Conservation (phyloP, 1,139 yeast genomes). For the Nakaseomyces delphensis region DNA sequence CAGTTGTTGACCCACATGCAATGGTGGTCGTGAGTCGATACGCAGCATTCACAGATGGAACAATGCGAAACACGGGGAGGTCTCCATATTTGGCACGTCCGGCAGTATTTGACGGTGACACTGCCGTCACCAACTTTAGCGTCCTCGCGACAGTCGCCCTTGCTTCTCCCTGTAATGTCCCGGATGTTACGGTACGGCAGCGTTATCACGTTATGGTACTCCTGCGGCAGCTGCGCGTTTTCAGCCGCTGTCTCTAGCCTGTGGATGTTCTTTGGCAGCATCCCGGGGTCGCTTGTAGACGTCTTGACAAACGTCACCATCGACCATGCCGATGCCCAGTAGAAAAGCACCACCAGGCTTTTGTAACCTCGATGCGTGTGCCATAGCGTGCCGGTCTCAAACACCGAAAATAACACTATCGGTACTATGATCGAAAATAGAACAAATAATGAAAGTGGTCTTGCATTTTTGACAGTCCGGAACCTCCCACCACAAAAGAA, state of each 20-base stretch:
- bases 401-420: conserved; percentile 43
- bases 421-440: conserved; percentile 38
- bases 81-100: conserved; percentile 56
- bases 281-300: conserved; percentile 61
- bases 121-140: conserved; percentile 19
- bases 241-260: conserved; percentile 30
- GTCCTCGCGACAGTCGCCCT: conserved; percentile 7
- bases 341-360: conserved; percentile 47
- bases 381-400: conserved; percentile 32
- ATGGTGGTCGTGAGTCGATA: conserved; percentile 63
- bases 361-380: conserved; percentile 40
- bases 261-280: conserved; percentile 61
- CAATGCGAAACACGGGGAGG: conserved; percentile 72
- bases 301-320: conserved; percentile 42
- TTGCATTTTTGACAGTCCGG: conserved; percentile 35
- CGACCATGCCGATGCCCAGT: conserved; percentile 42
- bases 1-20: conserved; percentile 77
- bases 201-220: conserved; percentile 49
- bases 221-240: conserved; percentile 45
- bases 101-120: conserved; percentile 46
- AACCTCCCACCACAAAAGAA: conserved; percentile 62
- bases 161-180: conserved; percentile 36
- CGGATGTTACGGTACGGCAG: conserved; percentile 37
- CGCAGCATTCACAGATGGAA: conserved; percentile 54
- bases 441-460: conserved; percentile 35